These are phyloP conservation scores for Ammopiptanthus mongolicus DNA, from an alignment of 306 rosid species.

Conservation along the genomic window DNA sequence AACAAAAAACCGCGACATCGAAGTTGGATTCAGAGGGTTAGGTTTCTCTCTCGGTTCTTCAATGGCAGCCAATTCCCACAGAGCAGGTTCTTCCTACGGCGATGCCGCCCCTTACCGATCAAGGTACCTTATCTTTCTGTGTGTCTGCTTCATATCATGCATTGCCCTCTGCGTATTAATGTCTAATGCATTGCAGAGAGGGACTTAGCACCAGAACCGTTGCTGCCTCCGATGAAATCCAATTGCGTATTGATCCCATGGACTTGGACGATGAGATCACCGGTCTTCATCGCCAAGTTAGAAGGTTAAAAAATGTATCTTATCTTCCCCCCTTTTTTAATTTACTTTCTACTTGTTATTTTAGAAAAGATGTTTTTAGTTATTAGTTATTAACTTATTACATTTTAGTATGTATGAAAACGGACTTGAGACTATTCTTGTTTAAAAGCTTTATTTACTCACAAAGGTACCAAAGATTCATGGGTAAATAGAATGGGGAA, in stretches of 20 bases:
- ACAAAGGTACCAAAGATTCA: background rate
- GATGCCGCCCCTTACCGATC: constrained; percentile 65
- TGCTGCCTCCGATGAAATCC: constrained; percentile 72
- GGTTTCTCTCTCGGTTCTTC: background rate
- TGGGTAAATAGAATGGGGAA: background rate
- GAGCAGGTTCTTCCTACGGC: constrained; percentile 41
- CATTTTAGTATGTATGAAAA: background rate
- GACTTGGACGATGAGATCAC: constrained; percentile 79
- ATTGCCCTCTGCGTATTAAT: too few relatives aligned
- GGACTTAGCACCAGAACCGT: constrained; percentile 75
- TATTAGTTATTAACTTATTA: background rate
- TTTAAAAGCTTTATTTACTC: background rate
- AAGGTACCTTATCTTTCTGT: constrained; percentile 19
- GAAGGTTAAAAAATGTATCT: constrained; percentile 60
- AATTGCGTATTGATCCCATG: constrained; percentile 83
- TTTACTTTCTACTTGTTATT: background rate
- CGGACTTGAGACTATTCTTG: too few relatives aligned
- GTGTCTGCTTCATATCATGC: too few relatives aligned
- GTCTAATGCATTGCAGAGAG: constrained; percentile 33
- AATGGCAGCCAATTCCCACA: constrained; percentile 58
- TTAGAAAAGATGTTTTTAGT: background rate
- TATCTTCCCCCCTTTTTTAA: background rate
- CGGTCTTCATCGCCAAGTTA: constrained; percentile 79
- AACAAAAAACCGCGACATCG: background rate
- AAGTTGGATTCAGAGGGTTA: background rate